Conservation (phyloP, 805 yeast genomes). For the Hanseniaspora valbyensis region DNA sequence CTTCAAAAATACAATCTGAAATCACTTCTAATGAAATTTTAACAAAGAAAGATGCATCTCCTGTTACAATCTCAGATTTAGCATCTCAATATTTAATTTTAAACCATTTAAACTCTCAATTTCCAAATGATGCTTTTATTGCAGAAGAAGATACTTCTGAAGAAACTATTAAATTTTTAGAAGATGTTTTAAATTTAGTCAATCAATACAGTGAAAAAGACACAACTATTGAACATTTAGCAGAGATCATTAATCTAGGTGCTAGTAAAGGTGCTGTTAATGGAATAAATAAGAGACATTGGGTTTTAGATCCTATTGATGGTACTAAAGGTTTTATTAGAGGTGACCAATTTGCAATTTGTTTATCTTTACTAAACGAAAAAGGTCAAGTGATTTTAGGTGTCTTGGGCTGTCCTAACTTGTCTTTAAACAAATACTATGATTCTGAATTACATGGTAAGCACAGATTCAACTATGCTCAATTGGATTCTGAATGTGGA, state of each 20-base stretch:
- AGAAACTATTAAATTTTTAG: slow-evolving; percentile 40
- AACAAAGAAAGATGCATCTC: slow-evolving; percentile 79
- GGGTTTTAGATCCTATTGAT: slow-evolving; percentile 98
- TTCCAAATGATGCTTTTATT: slow-evolving; percentile 76
- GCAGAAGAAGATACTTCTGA: slow-evolving; percentile 87
- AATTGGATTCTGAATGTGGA: slow-evolving; percentile 24
- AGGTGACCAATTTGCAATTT: slow-evolving; percentile 94
- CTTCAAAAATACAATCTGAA: slow-evolving; percentile 50
- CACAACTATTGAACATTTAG: slow-evolving; percentile 38
- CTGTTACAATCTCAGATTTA: slow-evolving; percentile 93
- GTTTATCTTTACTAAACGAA: slow-evolving; percentile 68
- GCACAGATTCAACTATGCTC: slow-evolving; percentile 29
- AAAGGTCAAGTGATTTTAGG: slow-evolving; percentile 81
- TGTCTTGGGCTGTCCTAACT: slow-evolving; percentile 92
- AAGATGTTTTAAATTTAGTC: slow-evolving; percentile 40
- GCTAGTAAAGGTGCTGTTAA: slow-evolving; percentile 62
- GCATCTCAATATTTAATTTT: slow-evolving; percentile 92
- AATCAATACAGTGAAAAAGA: slow-evolving; percentile 30
- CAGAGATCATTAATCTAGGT: slow-evolving; percentile 63
- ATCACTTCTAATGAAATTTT: slow-evolving; percentile 43
- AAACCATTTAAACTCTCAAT: slow-evolving; percentile 64
- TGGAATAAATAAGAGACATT: slow-evolving; percentile 50
- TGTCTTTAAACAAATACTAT: slow-evolving; percentile 33
- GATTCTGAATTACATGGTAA: slow-evolving; percentile 1
- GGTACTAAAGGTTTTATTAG: slow-evolving; percentile 95